Conservation (phyloP, 169 alveolate genomes). For the Hepatocystis sp. region DNA sequence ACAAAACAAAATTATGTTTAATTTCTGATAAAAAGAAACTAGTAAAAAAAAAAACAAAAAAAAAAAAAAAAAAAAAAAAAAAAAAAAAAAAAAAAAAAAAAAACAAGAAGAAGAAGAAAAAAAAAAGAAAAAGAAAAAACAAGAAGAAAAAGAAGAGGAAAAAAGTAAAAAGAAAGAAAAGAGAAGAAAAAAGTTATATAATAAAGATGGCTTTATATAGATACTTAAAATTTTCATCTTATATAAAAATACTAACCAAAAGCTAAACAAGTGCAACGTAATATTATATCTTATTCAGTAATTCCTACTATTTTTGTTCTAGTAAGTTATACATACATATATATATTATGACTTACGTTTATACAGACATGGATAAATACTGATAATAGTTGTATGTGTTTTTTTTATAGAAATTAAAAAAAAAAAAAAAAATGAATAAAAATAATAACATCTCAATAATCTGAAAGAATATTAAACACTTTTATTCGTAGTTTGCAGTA, state of each 20-base stretch:
- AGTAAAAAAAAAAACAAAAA: background rate
- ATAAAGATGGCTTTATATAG: slow-evolving; percentile 35
- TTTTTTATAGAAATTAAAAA: background rate
- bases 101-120: background rate
- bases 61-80: too few species aligned
- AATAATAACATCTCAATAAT: too few species aligned
- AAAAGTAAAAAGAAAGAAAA: slow-evolving; percentile 3
- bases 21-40: too few species aligned
- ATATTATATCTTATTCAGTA: background rate
- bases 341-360: background rate
- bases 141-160: slow-evolving; percentile 6
- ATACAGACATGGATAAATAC: background rate
- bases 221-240: slow-evolving; percentile 8
- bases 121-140: slow-evolving; percentile 11
- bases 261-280: background rate
- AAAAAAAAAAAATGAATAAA: background rate
- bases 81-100: slow-evolving; percentile 5
- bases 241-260: slow-evolving; percentile 3
- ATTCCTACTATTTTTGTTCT: background rate
- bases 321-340: slow-evolving; percentile 1
- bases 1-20: too few species aligned
- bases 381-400: slow-evolving; percentile 1
- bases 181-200: too few species aligned
- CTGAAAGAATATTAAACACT: too few species aligned
- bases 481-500: too few species aligned